These are phyloP conservation scores for Leishmania lainsoni DNA, from an alignment of 208 protist species.

Conservation along the genomic window DNA sequence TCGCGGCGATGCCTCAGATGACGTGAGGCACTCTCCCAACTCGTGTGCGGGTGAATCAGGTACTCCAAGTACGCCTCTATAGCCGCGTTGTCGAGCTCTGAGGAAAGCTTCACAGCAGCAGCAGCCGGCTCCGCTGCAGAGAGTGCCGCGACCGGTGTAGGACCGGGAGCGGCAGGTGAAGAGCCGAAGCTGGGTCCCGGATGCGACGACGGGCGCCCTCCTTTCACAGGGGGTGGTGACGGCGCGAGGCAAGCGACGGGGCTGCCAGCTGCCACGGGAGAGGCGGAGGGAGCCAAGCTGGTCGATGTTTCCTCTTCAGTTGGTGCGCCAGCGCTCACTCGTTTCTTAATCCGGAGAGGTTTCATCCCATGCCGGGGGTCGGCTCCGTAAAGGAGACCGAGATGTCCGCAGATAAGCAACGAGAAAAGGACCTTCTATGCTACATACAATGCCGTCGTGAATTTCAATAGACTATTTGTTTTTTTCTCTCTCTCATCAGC, in stretches of 20 bases:
- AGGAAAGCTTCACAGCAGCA: constrained; percentile 40
- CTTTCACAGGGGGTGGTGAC: not conserved
- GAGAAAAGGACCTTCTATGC: not conserved
- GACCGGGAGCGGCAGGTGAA: not conserved
- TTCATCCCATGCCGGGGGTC: constrained; percentile 1
- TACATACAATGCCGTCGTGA: not conserved
- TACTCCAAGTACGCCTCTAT: constrained; percentile 88
- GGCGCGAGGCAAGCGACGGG: not conserved
- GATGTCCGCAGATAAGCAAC: not conserved
- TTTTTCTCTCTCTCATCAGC: not conserved
- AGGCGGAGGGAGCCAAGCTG: not conserved
- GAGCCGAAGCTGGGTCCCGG: not conserved
- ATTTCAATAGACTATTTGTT: not conserved
- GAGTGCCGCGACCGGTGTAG: not conserved
- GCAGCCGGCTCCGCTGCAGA: not conserved
- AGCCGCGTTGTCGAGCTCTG: constrained; percentile 68
- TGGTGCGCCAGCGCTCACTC: not conserved
- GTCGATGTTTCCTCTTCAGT: not conserved
- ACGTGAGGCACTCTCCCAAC: constrained; percentile 76
- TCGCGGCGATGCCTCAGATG: constrained; percentile 38
- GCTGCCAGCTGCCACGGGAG: not conserved
- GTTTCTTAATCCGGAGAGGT: constrained; percentile 14
- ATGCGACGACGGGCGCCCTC: not conserved
- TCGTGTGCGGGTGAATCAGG: constrained; percentile 83
- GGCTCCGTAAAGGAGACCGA: not conserved